Evolutionary conservation across 306 rosid genomes (phyloP).

Genomic region (Cucumis sativus): Cucumber_9930_V3 NC_026657.2:22648001-22648500

Average conservation of each 20-base stretch:
- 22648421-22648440: too few relatives aligned
- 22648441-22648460: too few relatives aligned
- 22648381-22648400: too few relatives aligned
- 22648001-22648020: background rate
- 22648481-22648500: too few relatives aligned
- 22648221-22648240: background rate
- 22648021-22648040: background rate
- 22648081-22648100: background rate
- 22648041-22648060: background rate
- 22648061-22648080: background rate
- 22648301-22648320: background rate
- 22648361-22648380: too few relatives aligned
- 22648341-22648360: too few relatives aligned
- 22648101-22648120: background rate
- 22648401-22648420: too few relatives aligned
- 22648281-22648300: background rate
- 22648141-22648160: background rate
- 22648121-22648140: background rate
- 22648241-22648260: background rate
- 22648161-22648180: background rate
- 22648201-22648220: background rate
- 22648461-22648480: too few relatives aligned
- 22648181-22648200: background rate
- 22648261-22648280: background rate
- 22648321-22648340: too few relatives aligned